Evolutionary conservation across 2,329 filamentous ascomycete species (phyloP).

Genomic region (Talaromyces sp.): DNA sequence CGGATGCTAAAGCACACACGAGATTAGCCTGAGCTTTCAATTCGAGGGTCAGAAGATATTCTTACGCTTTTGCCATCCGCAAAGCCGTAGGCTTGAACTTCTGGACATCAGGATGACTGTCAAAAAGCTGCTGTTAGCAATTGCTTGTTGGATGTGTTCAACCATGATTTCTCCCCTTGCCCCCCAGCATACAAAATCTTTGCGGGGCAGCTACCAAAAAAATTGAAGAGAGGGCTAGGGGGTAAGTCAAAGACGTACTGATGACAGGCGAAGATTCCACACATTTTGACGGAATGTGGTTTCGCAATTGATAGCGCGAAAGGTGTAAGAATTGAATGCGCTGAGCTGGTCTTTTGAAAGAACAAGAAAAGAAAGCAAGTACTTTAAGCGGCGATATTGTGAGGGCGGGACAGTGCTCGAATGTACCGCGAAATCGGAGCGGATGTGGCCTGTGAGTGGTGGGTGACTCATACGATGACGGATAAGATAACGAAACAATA

Average conservation of each 20-base stretch:
- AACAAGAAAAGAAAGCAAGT: slow-evolving; percentile 7
- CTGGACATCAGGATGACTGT: slow-evolving; percentile 81
- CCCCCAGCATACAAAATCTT: neutral
- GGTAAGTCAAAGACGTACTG: slow-evolving; percentile 55
- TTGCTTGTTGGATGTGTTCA: slow-evolving; percentile 3
- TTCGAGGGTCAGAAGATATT: slow-evolving; percentile 26
- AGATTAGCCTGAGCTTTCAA: slow-evolving; percentile 18
- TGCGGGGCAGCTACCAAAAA: slow-evolving; percentile 13
- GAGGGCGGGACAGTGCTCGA: slow-evolving; percentile 3
- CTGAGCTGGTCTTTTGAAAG: neutral
- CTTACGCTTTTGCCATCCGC: slow-evolving; percentile 90
- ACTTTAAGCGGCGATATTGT: neutral
- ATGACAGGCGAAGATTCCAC: slow-evolving; percentile 96
- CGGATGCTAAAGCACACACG: slow-evolving; percentile 62
- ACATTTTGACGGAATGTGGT: slow-evolving; percentile 64
- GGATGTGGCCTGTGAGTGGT: slow-evolving; percentile 12
- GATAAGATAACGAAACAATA: slow-evolving; percentile 17
- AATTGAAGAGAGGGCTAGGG: neutral
- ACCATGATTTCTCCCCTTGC: neutral
- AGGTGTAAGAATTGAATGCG: neutral
- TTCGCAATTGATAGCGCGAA: slow-evolving; percentile 1
- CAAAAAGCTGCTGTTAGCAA: slow-evolving; percentile 22
- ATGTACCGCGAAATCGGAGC: slow-evolving; percentile 17
- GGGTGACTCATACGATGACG: slow-evolving; percentile 17
- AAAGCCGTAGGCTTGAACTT: slow-evolving; percentile 95